Evolutionary conservation across 148 eudicot genomes (phyloP), one percentile per base, ranked within the genome.

Genomic region (Limonium bicolor): DNA sequence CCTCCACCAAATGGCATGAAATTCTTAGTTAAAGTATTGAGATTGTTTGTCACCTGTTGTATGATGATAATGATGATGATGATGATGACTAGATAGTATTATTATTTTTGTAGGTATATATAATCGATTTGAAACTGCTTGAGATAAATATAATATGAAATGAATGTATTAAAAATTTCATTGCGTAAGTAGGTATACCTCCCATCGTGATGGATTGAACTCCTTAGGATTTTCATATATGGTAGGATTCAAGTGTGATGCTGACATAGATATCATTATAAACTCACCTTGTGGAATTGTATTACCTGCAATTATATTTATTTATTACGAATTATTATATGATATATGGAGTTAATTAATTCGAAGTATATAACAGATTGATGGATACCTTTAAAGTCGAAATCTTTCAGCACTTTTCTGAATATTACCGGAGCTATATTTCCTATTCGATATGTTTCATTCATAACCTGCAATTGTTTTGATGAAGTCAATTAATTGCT

Each of bases 201-300:
- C 68, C 96, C 96, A 88, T 74, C 96, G 71, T 77, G 66, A 51
- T 49, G 96, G 96, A 72, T 88, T 77, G 45, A 87, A 87, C 1
- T 71, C 62, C 16, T 82, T 78, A 34, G 96, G 96, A 41, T 82
- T 61, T 53, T 66, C 66, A 41, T 83, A 88, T 40, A 24, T 72
- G 55, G 66, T 52, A 29, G 96, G 92, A 58, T 83, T 68, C 41
- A 88, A 55, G 67, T 88, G 96, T 27, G 80, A 74, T 27, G 94
- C 92, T 46, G 96, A 94, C 63, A 92, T 90, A 70, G 90, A 83
- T 28, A 88, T 86, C 83, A 88, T 68, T 4, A 87, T 66, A 10
- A 82, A 80, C 96, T 94, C 82, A 55, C 88, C 94, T 46, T 82
- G 76, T 62, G 96, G 96, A 64, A 87, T 87, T 37, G 96, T 87